Evolutionary conservation across 164 flowering plant genomes (phyloP).

Genomic region (Taxillus chinensis): DNA sequence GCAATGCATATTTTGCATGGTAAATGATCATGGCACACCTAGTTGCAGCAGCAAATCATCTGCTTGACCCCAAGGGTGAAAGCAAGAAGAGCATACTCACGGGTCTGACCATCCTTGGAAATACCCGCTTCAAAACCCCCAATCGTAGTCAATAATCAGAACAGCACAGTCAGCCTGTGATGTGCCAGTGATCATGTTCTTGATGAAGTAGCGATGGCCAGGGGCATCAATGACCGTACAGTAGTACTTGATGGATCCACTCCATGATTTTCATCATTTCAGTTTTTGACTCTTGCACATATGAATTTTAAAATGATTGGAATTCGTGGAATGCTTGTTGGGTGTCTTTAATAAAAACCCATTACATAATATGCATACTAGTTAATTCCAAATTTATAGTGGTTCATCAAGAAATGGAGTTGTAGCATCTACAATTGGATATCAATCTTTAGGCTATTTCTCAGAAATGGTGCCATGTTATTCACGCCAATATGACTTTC

Average conservation of each 20-base stretch:
- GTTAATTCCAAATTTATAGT: no score
- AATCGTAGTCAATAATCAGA: slow-evolving; percentile 20
- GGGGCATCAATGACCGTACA: no score
- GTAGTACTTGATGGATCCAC: no score
- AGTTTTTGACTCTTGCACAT: no score
- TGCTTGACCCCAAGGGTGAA: slow-evolving; percentile 25
- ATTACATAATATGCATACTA: no score
- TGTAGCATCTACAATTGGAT: no score
- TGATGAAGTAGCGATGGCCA: slow-evolving; percentile 17
- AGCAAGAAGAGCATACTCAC: slow-evolving; percentile 22
- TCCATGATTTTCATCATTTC: no score
- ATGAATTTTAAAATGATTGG: no score
- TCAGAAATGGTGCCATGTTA: not conserved
- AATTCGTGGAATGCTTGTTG: no score
- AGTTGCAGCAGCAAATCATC: slow-evolving; percentile 22
- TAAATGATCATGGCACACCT: not conserved
- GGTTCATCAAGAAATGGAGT: no score
- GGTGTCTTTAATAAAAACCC: no score
- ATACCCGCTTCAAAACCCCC: slow-evolving; percentile 22
- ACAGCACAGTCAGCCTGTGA: slow-evolving; percentile 23
- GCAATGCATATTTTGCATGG: not conserved
- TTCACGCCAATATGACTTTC: slow-evolving; percentile 44
- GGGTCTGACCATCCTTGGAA: slow-evolving; percentile 22
- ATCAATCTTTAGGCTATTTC: no score
- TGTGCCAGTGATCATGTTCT: slow-evolving; percentile 22